Evolutionary conservation across 1,139 yeast genomes (phyloP).

Genomic region (Protomyces gravidus): DNA sequence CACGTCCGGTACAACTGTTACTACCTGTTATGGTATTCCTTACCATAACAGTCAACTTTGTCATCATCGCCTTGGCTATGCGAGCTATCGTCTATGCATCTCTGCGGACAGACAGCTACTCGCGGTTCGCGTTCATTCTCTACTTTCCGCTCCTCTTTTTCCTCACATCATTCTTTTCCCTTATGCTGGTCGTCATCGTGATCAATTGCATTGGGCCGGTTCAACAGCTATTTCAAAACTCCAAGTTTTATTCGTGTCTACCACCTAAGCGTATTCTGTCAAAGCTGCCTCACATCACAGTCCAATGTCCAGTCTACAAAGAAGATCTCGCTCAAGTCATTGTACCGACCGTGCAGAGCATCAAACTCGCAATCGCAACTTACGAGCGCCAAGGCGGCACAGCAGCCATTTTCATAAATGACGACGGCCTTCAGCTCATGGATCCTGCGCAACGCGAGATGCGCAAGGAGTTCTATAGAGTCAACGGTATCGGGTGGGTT

Average conservation of each 20-base stretch:
- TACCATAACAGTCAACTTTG: constrained; percentile 7
- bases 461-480: constrained; percentile 30
- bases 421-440: constrained; percentile 31
- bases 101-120: background rate
- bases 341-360: constrained; percentile 26
- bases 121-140: constrained; percentile 14
- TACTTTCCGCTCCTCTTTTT: constrained; percentile 25
- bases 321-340: constrained; percentile 17
- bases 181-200: constrained; percentile 24
- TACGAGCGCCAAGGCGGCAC: constrained; percentile 32
- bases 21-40: constrained; percentile 17
- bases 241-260: constrained; percentile 25
- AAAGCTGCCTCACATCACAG: constrained; percentile 31
- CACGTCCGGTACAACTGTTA: constrained; percentile 13
- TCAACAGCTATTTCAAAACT: constrained; percentile 23
- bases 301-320: constrained; percentile 31
- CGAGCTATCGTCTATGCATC: constrained; percentile 10
- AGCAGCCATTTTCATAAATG: constrained; percentile 30
- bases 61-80: constrained; percentile 14
- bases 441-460: constrained; percentile 12
- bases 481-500: constrained; percentile 32
- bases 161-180: constrained; percentile 27
- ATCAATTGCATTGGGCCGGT: constrained; percentile 29
- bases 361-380: constrained; percentile 26
- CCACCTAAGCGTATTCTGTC: constrained; percentile 24